Conservation (phyloP, 495 filamentous ascomycete species). For the Hypomontagnella submonticulosa region DNA sequence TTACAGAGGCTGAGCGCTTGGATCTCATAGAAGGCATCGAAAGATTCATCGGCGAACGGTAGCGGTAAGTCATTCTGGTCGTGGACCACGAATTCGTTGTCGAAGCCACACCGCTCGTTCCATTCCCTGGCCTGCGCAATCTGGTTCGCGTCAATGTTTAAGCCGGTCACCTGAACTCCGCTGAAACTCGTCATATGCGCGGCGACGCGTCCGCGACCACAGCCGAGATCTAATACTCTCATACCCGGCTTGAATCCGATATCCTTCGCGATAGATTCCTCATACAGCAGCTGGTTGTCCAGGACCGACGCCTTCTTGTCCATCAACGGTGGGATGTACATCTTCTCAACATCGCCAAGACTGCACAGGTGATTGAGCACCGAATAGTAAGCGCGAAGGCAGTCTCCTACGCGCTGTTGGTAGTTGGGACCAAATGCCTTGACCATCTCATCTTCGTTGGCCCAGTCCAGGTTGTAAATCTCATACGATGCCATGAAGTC, state of each 20-base stretch:
- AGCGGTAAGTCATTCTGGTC: constrained; percentile 70
- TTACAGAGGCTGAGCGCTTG: constrained; percentile 71
- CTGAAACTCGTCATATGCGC: constrained; percentile 69
- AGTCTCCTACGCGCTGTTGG: constrained; percentile 68
- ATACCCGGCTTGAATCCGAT: constrained; percentile 63
- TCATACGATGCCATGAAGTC: constrained; percentile 75
- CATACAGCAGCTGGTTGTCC: constrained; percentile 67
- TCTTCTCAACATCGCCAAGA: constrained; percentile 74
- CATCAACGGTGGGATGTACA: constrained; percentile 75
- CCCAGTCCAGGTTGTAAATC: constrained; percentile 75
- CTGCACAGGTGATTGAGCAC: constrained; percentile 73
- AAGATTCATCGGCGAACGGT: constrained; percentile 64
- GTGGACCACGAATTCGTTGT: constrained; percentile 65
- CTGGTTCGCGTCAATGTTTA: constrained; percentile 73
- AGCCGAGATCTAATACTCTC: constrained; percentile 68
- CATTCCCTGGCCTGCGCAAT: constrained; percentile 65
- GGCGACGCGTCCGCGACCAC: constrained; percentile 69
- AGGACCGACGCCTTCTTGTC: constrained; percentile 65
- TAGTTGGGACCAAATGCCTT: constrained; percentile 67
- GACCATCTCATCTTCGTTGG: constrained; percentile 67
- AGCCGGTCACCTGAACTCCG: constrained; percentile 66
- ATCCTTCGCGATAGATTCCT: constrained; percentile 65
- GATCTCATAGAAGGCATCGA: constrained; percentile 74
- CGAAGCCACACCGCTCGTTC: constrained; percentile 60
- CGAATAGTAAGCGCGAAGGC: constrained; percentile 69